Evolutionary conservation across 306 rosid genomes (phyloP), one percentile per base, ranked within the genome.

Genomic region (Castanopsis chinensis): DNA sequence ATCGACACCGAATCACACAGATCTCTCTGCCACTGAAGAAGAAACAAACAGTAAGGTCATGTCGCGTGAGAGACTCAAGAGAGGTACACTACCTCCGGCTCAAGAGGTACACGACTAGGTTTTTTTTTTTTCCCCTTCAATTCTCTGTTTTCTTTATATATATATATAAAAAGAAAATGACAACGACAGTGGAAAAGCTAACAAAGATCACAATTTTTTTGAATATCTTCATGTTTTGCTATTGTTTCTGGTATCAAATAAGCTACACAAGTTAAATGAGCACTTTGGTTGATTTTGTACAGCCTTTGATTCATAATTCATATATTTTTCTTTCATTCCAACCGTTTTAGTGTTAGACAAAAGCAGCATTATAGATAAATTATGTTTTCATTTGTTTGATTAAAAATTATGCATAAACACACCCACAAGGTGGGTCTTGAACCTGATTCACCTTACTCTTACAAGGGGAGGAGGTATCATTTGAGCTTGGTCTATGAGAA

Each of bases 41-140:
- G 65, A 71, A 33, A n/a, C 51, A 33, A 67, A 60, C 32, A 60
- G 3, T 32, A 14, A 72, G 32, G 72, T 73, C 83, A 77, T 92
- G 98, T 92, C 98, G 75, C 84, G 90, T 55, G 91, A 82, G 85
- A 93, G 92, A 87, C 81, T 86, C 78, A 92, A 21, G 80, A 85
- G 87, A 84, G 81, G 63, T 67, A 84, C 85, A 20, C 89, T 92
- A 21, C 98, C 98, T 78, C 97, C 97, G n/a, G 98, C 85, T 65
- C 88, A 81, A 75, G 91, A 89, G 98, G 98, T 91, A 82, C 53
- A 17, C 0, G 8, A 41, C 25, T 25, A 21, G 32, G 17, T 54
- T 45, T 13, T 1, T 57, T 2, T 55, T 59, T 19, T 21, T 21
- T 10, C n/a, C n/a, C n/a, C 17, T 2, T 25, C 1, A n/a, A 1